Conservation (phyloP, 2,329 filamentous ascomycete genomes). For the Aschersonia sp. region DNA sequence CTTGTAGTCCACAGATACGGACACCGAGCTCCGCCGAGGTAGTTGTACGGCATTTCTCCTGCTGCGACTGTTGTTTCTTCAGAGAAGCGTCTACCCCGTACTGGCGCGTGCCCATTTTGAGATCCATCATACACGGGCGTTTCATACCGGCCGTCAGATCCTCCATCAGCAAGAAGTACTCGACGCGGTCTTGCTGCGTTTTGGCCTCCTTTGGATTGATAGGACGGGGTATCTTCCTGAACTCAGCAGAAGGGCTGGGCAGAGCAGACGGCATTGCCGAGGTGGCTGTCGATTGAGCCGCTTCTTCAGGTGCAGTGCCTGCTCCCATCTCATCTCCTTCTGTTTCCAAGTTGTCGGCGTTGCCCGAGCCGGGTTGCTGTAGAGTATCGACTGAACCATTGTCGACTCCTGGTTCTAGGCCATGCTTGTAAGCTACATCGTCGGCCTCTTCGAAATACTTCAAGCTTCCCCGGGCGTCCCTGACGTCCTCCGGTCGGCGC, state of each 20-base stretch:
- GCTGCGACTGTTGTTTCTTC: conserved; percentile 87
- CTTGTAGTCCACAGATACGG: conserved; percentile 86
- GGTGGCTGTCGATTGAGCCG: conserved; percentile 10
- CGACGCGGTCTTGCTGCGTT: conserved; percentile 52
- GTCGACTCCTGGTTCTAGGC: conserved; percentile 1
- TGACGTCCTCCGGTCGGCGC: conserved; percentile 57
- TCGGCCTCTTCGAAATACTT: conserved; percentile 85
- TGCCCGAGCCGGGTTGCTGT: neutral
- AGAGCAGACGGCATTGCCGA: conserved; percentile 16
- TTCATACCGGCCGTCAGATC: conserved; percentile 96
- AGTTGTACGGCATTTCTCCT: conserved; percentile 81
- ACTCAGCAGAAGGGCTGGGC: conserved; percentile 20
- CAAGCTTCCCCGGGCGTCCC: conserved; percentile 57
- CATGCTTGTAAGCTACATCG: conserved; percentile 56
- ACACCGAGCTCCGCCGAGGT: conserved; percentile 88
- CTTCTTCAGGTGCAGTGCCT: neutral
- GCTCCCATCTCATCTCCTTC: neutral
- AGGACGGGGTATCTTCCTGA: conserved; percentile 38
- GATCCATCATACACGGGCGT: conserved; percentile 85
- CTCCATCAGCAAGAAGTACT: conserved; percentile 86
- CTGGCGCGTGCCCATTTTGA: conserved; percentile 97
- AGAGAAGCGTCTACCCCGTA: conserved; percentile 85
- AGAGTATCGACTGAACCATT: neutral
- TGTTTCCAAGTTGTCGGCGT: neutral
- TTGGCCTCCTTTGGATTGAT: conserved; percentile 48